Conservation (phyloP, 2,329 filamentous ascomycete genomes). For the Fusarium annulatum region DNA sequence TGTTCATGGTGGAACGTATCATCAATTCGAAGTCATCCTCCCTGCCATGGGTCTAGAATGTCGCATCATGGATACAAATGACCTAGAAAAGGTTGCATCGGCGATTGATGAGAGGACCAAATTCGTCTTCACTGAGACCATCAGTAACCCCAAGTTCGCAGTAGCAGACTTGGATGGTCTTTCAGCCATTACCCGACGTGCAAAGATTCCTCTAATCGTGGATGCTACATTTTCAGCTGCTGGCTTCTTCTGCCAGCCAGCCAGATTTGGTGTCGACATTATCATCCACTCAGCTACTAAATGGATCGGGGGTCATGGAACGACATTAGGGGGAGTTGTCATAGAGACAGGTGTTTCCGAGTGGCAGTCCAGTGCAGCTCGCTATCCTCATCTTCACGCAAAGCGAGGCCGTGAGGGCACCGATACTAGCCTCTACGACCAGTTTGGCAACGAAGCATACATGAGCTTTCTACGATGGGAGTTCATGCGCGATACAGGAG, state of each 20-base stretch:
- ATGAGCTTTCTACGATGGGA: neutral
- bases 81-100: neutral
- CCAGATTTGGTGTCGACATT: slow-evolving; percentile 73
- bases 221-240: slow-evolving; percentile 1
- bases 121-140: slow-evolving; percentile 3
- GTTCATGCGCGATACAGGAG: neutral
- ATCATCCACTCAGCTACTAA: slow-evolving; percentile 94
- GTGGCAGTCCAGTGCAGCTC: slow-evolving; percentile 72
- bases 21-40: neutral
- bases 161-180: slow-evolving; percentile 5
- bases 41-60: neutral
- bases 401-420: neutral
- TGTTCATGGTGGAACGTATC: slow-evolving; percentile 10
- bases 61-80: slow-evolving; percentile 4
- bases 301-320: slow-evolving; percentile 96
- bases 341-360: slow-evolving; percentile 91
- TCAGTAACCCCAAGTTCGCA: slow-evolving; percentile 4
- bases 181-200: neutral
- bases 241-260: slow-evolving; percentile 6
- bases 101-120: slow-evolving; percentile 7
- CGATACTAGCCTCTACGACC: neutral
- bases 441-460: neutral
- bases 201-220: neutral
- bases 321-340: slow-evolving; percentile 88
- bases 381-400: slow-evolving; percentile 1